Evolutionary conservation across 2,329 filamentous ascomycete species (phyloP), one percentile per base, ranked within the genome.

Genomic region (Xylaria arbuscula): DNA sequence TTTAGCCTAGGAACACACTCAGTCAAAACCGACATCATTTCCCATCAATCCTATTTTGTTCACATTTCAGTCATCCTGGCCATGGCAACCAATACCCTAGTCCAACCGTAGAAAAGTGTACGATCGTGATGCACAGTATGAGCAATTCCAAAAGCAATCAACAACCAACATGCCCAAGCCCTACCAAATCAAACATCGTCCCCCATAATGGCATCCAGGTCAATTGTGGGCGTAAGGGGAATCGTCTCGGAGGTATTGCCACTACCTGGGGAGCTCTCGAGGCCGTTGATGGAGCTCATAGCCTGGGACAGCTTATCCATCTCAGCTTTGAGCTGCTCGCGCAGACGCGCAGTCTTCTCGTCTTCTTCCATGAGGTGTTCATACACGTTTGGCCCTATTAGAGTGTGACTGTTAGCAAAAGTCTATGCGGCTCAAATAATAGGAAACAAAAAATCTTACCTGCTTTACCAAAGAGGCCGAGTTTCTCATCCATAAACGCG

Each of bases 281-380:
- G 78, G 2, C 76, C 73, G 38, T 80, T 79, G 60, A 87, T 87
- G 42, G 82, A 84, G 24, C 77, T 75, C 63, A 86, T 78, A 0
- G 85, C 85, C 55, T 78, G 80, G n/a, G 77, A 75, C 58, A 86
- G 83, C 73, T 84, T 86, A n/a, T 80, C 77, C 56, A 78, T 78
- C 67, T 85, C 83, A 1, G 73, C 72, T 70, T 83, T 84, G 38
- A 86, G 78, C 11, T 76, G 78, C 36, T 82, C 78, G 1, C 85
- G 78, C 58, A 76, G 78, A 4, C 70, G 71, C 0, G 85, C 84
- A 0, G 82, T 86, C 0, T 73, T 75, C 1, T 78, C 74, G 61
- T 86, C 84, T 62, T 87, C 85, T 24, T 82, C 83, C 84, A 87
- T 86, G 5, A 86, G 78, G 19, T 75, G 77, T 60, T 79, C 76